A percentile compares a stretch with the other conserved stretches of the same genome.
Evolutionary conservation across 1,284 basidiomycete species (phyloP).

Genomic region (Gymnopus androsaceus): DNA sequence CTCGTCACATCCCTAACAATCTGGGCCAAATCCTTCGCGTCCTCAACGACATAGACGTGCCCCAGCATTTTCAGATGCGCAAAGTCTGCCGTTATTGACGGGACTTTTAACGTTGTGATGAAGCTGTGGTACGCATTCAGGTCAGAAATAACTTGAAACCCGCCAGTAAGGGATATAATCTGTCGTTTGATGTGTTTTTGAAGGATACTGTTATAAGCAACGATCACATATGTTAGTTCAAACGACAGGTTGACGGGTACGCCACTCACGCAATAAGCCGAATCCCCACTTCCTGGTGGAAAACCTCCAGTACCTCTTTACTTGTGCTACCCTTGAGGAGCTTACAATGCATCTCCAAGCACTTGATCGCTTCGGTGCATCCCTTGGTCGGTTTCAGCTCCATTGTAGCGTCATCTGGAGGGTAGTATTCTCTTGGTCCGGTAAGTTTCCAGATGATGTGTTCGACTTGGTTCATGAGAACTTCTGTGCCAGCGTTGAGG

Average conservation of each 20-base stretch:
- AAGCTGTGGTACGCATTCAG: constrained; percentile 92
- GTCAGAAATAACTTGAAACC: constrained; percentile 95
- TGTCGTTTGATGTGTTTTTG: constrained; percentile 97
- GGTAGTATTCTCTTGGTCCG: constrained; percentile 87
- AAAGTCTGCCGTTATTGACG: constrained; percentile 81
- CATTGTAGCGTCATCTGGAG: constrained; percentile 71
- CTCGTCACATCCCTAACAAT: constrained; percentile 93
- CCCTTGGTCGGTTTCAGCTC: constrained; percentile 86
- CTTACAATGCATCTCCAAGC: constrained; percentile 87
- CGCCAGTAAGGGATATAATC: constrained; percentile 91
- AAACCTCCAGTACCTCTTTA: constrained; percentile 95
- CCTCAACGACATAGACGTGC: constrained; percentile 90
- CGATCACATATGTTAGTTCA: too few relatives aligned
- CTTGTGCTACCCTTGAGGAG: constrained; percentile 91
- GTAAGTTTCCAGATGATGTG: constrained; percentile 88
- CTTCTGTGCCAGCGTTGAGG: constrained; percentile 92
- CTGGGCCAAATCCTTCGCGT: constrained; percentile 92
- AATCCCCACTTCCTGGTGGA: constrained; percentile 95
- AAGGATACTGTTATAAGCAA: constrained; percentile 68
- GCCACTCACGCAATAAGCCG: constrained; percentile 80
- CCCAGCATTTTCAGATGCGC: constrained; percentile 95
- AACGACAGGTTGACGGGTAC: background rate
- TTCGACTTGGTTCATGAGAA: constrained; percentile 97
- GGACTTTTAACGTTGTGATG: constrained; percentile 77
- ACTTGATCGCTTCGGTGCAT: constrained; percentile 83